phyloP scores from a whole-genome alignment of 176 grass and related monocot species.

The Zizania latifolia region DNA sequence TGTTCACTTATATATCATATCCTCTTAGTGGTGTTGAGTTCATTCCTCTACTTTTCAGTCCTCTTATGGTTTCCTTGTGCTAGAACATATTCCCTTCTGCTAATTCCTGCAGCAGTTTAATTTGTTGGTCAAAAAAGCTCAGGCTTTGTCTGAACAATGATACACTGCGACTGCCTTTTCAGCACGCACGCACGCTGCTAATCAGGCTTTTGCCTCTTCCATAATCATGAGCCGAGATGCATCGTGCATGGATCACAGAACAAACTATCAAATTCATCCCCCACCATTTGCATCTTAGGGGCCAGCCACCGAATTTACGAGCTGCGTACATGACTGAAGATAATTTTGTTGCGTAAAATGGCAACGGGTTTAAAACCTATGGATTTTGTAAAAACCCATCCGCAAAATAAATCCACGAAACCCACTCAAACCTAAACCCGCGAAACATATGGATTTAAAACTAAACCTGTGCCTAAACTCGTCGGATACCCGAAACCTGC shows the following conservation, averaged over 20 bases:
- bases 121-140: conserved; percentile 6
- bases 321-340: neutral
- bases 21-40: neutral
- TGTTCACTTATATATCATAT: neutral
- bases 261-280: conserved; percentile 6
- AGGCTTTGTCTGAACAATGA: conserved; percentile 33
- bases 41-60: neutral
- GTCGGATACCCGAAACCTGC: no score
- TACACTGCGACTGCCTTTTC: conserved; percentile 9
- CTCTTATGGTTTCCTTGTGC: neutral
- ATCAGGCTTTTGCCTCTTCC: conserved; percentile 44
- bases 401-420: no score
- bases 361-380: no score
- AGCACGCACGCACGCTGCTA: conserved; percentile 32
- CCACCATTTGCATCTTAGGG: neutral
- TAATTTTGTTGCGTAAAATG: neutral
- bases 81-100: neutral
- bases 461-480: no score
- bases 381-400: no score
- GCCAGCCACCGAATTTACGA: neutral
- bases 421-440: no score
- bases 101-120: neutral
- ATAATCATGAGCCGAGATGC: conserved; percentile 31
- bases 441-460: no score
- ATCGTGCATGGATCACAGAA: conserved; percentile 30